Base-by-base conservation (phyloP, 2,329 filamentous ascomycete species). In the Colletotrichum godetiae region DNA sequence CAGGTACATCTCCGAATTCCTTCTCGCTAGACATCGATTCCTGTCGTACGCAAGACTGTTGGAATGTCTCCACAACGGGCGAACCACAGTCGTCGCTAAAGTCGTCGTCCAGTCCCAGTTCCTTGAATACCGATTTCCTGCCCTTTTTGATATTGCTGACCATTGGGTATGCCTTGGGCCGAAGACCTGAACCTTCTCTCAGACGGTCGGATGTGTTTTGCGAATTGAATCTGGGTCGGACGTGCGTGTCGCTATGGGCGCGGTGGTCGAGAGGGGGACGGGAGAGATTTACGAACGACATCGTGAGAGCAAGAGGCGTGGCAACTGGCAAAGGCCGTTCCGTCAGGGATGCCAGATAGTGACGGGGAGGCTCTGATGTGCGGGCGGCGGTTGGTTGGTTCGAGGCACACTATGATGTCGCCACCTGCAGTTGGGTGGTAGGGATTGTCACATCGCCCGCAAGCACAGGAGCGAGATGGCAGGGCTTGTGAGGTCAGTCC, bases 71-170 rank as follows among this genome's bases (percentile, higher is more conserved):
- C 5, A 68, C 19, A 8, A 24, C 22, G 49, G 61, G 24, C 7
- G 49, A 64, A 29, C n/a, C 29, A 31, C 61, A 64, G 27, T 78
- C 76, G n/a, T 79, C 77, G 49, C 55, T 72, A 29, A 76, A 72
- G 37, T 83, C 83, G 55, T 84, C 81, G 61, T 83, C 80, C 24
- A 89, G 77, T 5, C 87, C 88, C 53, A 86, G 78, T 78, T 90
- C 88, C 76, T 82, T 88, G 76, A 90, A 90, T 69, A 89, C 81
- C 27, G 88, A 89, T 75, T 82, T 85, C 61, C 88, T 84, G 55
- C 84, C 86, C 77, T 88, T 89, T 74, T 80, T 82, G 60, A 88
- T 85, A 69, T 85, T 88, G 76, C 82, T 82, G 53, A 76, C 76
- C 81, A 86, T 85, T 33, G 81, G 79, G 75, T 87, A 84, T 1